phyloP scores from a whole-genome alignment of 371 early-diverging fungal species.

The Basidiobolus meristosporus region DNA sequence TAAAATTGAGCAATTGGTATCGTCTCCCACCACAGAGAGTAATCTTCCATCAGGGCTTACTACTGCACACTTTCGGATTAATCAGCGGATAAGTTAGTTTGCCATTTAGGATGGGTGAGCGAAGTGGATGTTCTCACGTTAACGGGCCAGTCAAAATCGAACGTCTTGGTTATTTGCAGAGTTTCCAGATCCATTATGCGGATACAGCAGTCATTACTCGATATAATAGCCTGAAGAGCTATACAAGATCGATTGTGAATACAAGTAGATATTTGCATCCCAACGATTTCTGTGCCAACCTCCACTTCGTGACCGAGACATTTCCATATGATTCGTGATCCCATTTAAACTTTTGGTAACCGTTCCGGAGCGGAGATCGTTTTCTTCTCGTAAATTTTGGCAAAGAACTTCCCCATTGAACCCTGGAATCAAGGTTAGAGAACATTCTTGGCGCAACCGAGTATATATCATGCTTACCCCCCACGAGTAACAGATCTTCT shows the following conservation, averaged over 20 bases:
- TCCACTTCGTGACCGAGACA: not conserved
- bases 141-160: slow-evolving; percentile 3
- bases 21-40: slow-evolving; percentile 61
- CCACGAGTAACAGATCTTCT: too few species aligned
- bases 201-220: slow-evolving; percentile 3
- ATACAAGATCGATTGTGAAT: not conserved
- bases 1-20: slow-evolving; percentile 25
- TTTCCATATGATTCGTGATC: not conserved
- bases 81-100: too few species aligned
- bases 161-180: slow-evolving; percentile 1
- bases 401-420: not conserved
- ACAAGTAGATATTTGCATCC: too few species aligned
- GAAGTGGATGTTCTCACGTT: slow-evolving; percentile 10
- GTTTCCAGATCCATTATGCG: slow-evolving; percentile 4
- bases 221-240: not conserved
- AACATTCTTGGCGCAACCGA: too few species aligned
- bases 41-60: slow-evolving; percentile 32
- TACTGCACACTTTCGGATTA: not conserved
- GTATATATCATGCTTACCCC: too few species aligned
- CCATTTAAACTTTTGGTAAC: too few species aligned
- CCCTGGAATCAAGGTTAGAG: too few species aligned
- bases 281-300: not conserved
- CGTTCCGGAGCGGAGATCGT: not conserved
- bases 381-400: not conserved
- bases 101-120: too few species aligned